A percentile compares a stretch with the other conserved stretches of the same genome.
Conservation (phyloP, 78 protist species). For the Dictyostelium intermedium region DNA sequence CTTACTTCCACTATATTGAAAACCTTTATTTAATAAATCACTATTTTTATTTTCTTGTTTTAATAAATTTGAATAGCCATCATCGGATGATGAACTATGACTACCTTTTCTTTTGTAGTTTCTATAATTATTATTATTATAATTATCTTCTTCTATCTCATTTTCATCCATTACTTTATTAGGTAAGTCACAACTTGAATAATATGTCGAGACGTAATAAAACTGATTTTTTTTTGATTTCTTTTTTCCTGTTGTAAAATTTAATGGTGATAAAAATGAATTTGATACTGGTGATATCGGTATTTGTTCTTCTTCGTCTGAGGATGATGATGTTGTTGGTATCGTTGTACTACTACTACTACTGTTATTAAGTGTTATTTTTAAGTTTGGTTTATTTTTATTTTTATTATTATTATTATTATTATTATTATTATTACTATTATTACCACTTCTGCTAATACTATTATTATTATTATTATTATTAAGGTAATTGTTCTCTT, state of each 20-base stretch:
- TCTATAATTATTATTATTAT: background rate
- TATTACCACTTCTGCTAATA: background rate
- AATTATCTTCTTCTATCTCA: background rate
- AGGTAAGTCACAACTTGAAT: constrained; percentile 61
- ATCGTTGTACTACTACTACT: background rate
- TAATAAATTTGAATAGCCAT: background rate
- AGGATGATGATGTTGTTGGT: background rate
- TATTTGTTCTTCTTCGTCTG: background rate
- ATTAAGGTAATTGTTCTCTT: background rate
- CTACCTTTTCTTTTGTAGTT: background rate
- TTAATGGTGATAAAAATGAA: constrained; percentile 69
- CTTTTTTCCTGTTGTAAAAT: constrained; percentile 58
- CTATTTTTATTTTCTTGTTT: background rate
- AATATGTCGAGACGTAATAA: constrained; percentile 48
- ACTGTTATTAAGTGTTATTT: background rate
- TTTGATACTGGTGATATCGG: constrained; percentile 4
- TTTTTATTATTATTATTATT: background rate
- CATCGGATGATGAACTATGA: background rate
- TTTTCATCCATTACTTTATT: background rate
- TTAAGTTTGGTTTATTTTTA: background rate
- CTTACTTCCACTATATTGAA: background rate
- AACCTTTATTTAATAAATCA: background rate
- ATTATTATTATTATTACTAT: background rate
- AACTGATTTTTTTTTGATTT: constrained; percentile 50
- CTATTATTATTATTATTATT: background rate